Evolutionary conservation across 768 basidiomycete genomes (phyloP).

Genomic region (Inosperma sp.): DNA sequence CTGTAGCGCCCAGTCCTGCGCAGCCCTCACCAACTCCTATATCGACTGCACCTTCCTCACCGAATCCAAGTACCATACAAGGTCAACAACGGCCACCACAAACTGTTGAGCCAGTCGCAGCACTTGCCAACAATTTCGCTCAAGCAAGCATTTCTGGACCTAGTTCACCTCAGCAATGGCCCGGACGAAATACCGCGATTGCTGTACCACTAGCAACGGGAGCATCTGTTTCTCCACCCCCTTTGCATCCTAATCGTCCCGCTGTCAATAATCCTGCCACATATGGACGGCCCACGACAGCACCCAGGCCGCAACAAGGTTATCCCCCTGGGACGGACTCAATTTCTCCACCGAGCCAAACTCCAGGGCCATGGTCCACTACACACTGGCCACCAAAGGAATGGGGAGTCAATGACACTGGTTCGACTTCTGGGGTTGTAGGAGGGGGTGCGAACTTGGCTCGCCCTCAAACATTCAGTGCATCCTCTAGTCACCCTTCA

Average conservation of each 20-base stretch:
- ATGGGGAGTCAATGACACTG: conserved; percentile 29
- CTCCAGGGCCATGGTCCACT: conserved; percentile 9
- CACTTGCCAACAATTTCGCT: conserved; percentile 37
- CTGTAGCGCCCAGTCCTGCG: no score
- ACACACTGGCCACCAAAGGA: conserved; percentile 43
- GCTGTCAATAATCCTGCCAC: conserved; percentile 11
- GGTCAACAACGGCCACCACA: conserved; percentile 1
- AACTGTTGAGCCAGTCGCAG: conserved; percentile 23
- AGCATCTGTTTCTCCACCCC: conserved; percentile 26
- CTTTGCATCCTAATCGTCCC: conserved; percentile 33
- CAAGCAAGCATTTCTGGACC: conserved; percentile 31
- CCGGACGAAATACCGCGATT: no score
- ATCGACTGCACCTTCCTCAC: conserved; percentile 3
- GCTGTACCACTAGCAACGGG: background rate
- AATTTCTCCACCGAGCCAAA: conserved; percentile 1
- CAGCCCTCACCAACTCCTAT: no score
- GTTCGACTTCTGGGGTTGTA: conserved; percentile 11
- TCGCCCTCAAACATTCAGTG: conserved; percentile 30
- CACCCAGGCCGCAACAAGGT: conserved; percentile 5
- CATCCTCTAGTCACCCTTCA: conserved; percentile 14
- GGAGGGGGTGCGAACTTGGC: conserved; percentile 30
- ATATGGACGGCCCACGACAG: conserved; percentile 14
- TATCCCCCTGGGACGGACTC: conserved; percentile 3
- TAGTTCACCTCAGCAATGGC: no score
- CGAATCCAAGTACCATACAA: conserved; percentile 3